phyloP scores from a whole-genome alignment of 495 filamentous ascomycete genomes.

The Ascodesmis nigricans region DNA sequence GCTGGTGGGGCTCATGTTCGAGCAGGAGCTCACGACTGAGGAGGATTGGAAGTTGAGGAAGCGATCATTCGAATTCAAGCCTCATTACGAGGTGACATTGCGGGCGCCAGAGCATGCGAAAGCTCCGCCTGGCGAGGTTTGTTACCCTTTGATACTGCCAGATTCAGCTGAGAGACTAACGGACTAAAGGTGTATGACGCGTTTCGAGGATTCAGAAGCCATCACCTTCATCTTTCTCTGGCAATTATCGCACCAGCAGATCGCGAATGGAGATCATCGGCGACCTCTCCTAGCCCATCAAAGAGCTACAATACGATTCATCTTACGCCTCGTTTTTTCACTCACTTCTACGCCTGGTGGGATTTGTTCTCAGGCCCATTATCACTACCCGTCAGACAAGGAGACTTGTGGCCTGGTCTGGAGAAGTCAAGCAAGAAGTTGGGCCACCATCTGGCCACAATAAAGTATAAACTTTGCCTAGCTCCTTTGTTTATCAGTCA shows the following conservation, averaged over 20 bases:
- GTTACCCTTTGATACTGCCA: background rate
- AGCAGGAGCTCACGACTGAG: constrained; percentile 41
- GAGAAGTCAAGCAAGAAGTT: constrained; percentile 98
- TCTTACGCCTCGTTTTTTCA: constrained; percentile 83
- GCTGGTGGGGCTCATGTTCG: constrained; percentile 78
- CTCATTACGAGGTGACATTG: constrained; percentile 77
- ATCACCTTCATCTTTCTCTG: constrained; percentile 86
- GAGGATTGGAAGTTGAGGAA: constrained; percentile 22
- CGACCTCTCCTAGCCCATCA: constrained; percentile 46
- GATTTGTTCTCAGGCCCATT: constrained; percentile 83
- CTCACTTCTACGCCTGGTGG: constrained; percentile 98
- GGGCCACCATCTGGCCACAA: constrained; percentile 80
- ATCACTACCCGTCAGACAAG: constrained; percentile 86
- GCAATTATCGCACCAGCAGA: constrained; percentile 65
- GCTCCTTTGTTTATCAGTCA: constrained; percentile 88
- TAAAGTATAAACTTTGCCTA: constrained; percentile 87
- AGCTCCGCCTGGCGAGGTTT: constrained; percentile 27
- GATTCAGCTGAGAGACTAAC: background rate
- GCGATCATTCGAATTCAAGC: constrained; percentile 68
- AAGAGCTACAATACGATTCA: constrained; percentile 89
- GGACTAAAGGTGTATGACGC: constrained; percentile 50
- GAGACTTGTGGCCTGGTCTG: constrained; percentile 65
- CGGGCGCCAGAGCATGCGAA: constrained; percentile 56
- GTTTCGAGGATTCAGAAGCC: constrained; percentile 77
- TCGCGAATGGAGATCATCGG: constrained; percentile 59